A percentile compares a stretch with the other conserved stretches of the same genome.
Conservation (phyloP, 2,329 filamentous ascomycete genomes). For the Botrytis sinoallii region DNA sequence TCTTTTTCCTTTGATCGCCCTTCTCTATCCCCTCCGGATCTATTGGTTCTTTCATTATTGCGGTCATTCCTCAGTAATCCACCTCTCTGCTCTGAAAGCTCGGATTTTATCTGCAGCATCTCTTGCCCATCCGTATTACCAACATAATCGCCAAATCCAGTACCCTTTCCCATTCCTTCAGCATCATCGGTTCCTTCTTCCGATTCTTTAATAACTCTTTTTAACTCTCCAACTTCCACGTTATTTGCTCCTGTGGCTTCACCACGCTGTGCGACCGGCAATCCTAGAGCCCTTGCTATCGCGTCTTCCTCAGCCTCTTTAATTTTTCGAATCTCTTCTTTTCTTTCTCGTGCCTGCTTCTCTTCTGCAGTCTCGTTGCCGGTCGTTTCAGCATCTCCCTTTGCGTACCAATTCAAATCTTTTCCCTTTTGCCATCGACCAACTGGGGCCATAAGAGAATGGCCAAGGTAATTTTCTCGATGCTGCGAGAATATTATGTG, state of each 20-base stretch:
- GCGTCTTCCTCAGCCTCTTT: slow-evolving; percentile 95
- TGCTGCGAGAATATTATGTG: slow-evolving; percentile 45
- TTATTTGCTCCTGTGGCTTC: slow-evolving; percentile 62
- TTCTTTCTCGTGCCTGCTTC: slow-evolving; percentile 57
- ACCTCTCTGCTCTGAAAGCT: slow-evolving; percentile 23
- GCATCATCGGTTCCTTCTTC: slow-evolving; percentile 41
- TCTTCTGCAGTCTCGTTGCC: slow-evolving; percentile 59
- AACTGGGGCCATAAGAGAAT: slow-evolving; percentile 71
- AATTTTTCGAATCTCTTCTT: slow-evolving; percentile 74
- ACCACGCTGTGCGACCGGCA: slow-evolving; percentile 62
- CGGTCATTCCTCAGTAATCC: slow-evolving; percentile 25
- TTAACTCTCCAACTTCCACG: slow-evolving; percentile 61
- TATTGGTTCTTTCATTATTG: slow-evolving; percentile 22
- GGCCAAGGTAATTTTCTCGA: slow-evolving; percentile 80
- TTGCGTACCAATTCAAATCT: slow-evolving; percentile 63
- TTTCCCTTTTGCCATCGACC: slow-evolving; percentile 70
- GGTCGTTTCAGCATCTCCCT: slow-evolving; percentile 49
- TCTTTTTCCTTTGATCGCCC: slow-evolving; percentile 30
- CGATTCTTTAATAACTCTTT: slow-evolving; percentile 50
- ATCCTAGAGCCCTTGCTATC: slow-evolving; percentile 75
- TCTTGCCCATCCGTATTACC: slow-evolving; percentile 30
- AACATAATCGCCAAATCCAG: slow-evolving; percentile 36
- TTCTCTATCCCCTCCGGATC: slow-evolving; percentile 34
- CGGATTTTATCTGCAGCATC: slow-evolving; percentile 13
- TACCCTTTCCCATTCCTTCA: slow-evolving; percentile 33